phyloP scores from a whole-genome alignment of 2,329 filamentous ascomycete species.

The Talaromyces sp. region DNA sequence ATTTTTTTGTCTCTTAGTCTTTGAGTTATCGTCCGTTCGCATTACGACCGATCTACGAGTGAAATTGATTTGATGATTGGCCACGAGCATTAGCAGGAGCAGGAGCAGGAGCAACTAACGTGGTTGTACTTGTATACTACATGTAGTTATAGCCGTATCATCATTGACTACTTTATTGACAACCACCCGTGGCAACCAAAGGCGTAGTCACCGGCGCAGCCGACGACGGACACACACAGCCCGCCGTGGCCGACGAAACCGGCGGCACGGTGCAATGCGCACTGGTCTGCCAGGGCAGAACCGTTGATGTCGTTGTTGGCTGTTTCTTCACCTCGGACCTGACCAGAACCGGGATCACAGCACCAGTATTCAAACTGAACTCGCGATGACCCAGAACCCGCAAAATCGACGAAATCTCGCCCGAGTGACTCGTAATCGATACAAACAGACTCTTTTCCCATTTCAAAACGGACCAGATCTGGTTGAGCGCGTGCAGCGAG shows the following conservation, averaged over 20 bases:
- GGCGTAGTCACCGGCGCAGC: constrained; percentile 25
- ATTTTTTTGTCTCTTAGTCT: neutral
- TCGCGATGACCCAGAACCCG: constrained; percentile 37
- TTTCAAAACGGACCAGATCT: constrained; percentile 3
- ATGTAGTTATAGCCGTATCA: neutral
- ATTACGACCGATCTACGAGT: neutral
- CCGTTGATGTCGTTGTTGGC: constrained; percentile 15
- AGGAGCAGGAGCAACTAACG: no score
- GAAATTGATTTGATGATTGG: neutral
- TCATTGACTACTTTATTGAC: neutral
- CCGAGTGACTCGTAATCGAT: constrained; percentile 53
- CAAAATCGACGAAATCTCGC: constrained; percentile 51
- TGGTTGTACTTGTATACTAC: neutral
- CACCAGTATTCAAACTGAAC: constrained; percentile 44
- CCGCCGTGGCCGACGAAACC: constrained; percentile 20
- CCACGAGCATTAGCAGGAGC: neutral
- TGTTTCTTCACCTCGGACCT: constrained; percentile 30
- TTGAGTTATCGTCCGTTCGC: neutral
- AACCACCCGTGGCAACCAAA: constrained; percentile 11
- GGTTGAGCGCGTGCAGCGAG: neutral
- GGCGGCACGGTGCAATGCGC: constrained; percentile 29
- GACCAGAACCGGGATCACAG: constrained; percentile 47
- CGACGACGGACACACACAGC: constrained; percentile 27
- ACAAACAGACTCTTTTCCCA: constrained; percentile 34
- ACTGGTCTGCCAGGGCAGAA: constrained; percentile 22